Base-by-base conservation (phyloP, 2,329 filamentous ascomycete genomes). In the Colletotrichum destructivum region DNA sequence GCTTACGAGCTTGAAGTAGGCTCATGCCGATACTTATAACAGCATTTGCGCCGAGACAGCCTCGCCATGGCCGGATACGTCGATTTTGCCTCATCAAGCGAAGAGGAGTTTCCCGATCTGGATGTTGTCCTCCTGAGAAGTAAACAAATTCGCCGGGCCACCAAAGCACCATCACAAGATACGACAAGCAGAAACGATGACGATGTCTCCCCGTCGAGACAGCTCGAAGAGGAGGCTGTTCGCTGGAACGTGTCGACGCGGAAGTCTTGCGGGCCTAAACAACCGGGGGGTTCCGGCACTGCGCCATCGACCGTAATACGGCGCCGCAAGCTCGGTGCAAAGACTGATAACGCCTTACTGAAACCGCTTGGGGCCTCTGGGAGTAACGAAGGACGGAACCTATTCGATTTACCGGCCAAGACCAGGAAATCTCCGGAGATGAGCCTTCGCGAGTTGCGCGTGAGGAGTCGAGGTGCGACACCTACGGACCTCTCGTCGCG, bases 61-160 rank as follows among this genome's bases (percentile, higher is more conserved):
- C 23, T 23, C 21, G 40, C 15, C 56, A 72, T 66, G 73, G 59
- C 64, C 62, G 72, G 75, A 67, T 69, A 74, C 42, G 49, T 76
- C 40, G 76, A 81, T 8, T 77, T 74, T 57, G 77, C 69, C 60
- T 74, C 76, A 54, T 79, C 80, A 21, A 81, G 79, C 63, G 82
- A 85, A 23, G 84, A 86, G 52, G 84, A 85, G 44, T 80, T 85
- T 35, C 83, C 84, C 2, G 82, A 83, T 44, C 69, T 84, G 31
- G 78, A 81, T 49, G 77, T 79, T 2, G 70, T 84, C 11, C 55
- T 79, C 21, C 65, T 69, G 35, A 62, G 65, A 40, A 72, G 65
- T 62, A 69, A 72, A 49, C 57, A 63, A 49, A 26, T 42, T 21
- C 47, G 46, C 38, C 47, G 46, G 8, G 16, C 40, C 16, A 38